Conservation (phyloP, 345 rosid species). For the Combretum micranthum region DNA sequence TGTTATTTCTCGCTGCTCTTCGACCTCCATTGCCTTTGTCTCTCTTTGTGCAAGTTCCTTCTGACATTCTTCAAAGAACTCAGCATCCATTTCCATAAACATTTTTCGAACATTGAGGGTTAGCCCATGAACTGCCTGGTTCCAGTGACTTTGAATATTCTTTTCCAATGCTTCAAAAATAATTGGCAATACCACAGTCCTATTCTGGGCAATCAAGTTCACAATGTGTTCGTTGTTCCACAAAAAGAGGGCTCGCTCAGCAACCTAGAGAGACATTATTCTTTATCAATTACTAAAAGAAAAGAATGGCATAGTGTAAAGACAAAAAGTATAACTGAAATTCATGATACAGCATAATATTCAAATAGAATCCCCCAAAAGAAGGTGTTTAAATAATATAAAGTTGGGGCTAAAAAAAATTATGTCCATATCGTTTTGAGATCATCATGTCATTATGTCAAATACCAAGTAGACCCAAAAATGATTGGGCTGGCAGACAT, state of each 20-base stretch:
- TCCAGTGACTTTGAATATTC: conserved; percentile 41
- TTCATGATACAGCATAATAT: no score
- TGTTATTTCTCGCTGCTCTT: conserved; percentile 31
- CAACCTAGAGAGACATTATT: conserved; percentile 27
- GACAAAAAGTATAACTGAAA: no score
- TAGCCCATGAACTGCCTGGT: conserved; percentile 46
- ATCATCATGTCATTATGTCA: no score
- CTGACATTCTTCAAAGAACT: conserved; percentile 41
- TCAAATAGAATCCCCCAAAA: no score
- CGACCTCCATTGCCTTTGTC: conserved; percentile 28
- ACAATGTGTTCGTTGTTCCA: conserved; percentile 53
- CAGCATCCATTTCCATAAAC: conserved; percentile 44
- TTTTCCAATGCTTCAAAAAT: conserved; percentile 43
- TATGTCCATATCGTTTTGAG: no score
- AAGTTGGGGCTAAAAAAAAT: no score
- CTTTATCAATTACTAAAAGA: neutral
- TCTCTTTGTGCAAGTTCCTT: conserved; percentile 27
- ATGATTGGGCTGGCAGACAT: no score
- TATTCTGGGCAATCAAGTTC: conserved; percentile 41
- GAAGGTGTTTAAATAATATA: no score
- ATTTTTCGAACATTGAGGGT: conserved; percentile 37
- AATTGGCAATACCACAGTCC: conserved; percentile 29
- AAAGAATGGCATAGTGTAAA: neutral
- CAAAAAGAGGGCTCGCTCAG: conserved; percentile 44
- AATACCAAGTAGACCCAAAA: no score